Base-by-base conservation (phyloP, 768 basidiomycete species). In the Lentinula sp. region DNA sequence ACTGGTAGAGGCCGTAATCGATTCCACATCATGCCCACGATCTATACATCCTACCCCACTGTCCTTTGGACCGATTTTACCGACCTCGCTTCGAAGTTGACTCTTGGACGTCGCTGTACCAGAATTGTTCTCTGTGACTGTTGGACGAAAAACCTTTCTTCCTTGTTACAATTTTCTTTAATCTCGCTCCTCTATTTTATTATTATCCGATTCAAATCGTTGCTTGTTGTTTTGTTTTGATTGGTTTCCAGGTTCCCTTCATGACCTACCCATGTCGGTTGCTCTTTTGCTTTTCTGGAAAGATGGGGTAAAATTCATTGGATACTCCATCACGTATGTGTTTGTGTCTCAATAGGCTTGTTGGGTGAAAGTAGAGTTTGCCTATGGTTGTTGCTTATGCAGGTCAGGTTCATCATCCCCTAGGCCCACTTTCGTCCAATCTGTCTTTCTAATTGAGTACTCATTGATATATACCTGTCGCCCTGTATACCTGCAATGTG, bases 1-100 rank as follows among this genome's bases (percentile, higher is more conserved):
- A 91, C 71, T 93, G 91, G 90, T 93, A 77, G 78, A 65, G 23
- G 39, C 10, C 5, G 13, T 16, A 46, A n/a, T 43, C 5, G 42
- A 49, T 49, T 7, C 21, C 21, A 49, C 3, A 7, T 49, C 11
- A 28, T 5, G 50, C 2, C 10, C 50, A 35, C 8, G 10, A 21
- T 7, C 32, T 35, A 32, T 28, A 51, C 28, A 9, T 51, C 7
- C 32, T 32, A 11, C 31, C 50, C n/a, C 31, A 15, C 32, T 16
- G 50, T 51, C 50, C 32, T 18, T 23, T 39, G 37, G 37, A 39
- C 13, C 13, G 37, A 46, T 23, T 16, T 46, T 18, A 7, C 16
- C 21, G 13, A 46, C 45, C 8, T 46, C 15, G 45, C 21, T 46
- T 32, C 32, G 3, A 51, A 18, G n/a, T 46, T 8, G 18, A n/a